phyloP scores from a whole-genome alignment of 352 stramenopile genomes.

The Globisporangium solare region DNA sequence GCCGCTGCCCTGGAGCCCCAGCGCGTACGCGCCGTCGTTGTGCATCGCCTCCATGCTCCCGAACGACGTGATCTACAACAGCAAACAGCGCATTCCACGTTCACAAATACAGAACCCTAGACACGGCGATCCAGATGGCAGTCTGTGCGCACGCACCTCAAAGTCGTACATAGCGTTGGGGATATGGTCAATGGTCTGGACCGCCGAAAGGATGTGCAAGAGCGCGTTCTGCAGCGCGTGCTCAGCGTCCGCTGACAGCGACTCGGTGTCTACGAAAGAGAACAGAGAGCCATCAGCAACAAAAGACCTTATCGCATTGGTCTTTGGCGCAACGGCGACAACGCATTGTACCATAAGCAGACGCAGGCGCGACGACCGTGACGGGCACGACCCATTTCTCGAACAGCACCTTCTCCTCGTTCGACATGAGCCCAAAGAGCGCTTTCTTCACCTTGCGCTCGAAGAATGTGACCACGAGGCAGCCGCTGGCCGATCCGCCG shows the following conservation, averaged over 20 bases:
- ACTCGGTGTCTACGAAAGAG: constrained; percentile 28
- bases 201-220: constrained; percentile 66
- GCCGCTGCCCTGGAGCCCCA: constrained; percentile 21
- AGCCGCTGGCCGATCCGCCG: constrained; percentile 24
- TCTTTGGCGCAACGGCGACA: too few species aligned
- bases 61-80: constrained; percentile 35
- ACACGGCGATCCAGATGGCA: too few species aligned
- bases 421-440: constrained; percentile 80
- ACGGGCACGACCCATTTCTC: constrained; percentile 81
- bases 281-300: background rate
- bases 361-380: constrained; percentile 41
- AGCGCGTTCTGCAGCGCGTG: constrained; percentile 57
- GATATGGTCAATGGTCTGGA: constrained; percentile 80
- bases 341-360: constrained; percentile 27
- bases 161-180: constrained; percentile 83
- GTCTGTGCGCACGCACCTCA: constrained; percentile 27
- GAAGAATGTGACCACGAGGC: constrained; percentile 70
- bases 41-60: constrained; percentile 47
- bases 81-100: background rate
- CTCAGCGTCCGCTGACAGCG: constrained; percentile 56
- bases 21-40: constrained; percentile 30
- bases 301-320: background rate
- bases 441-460: constrained; percentile 80
- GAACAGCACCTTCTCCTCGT: constrained; percentile 82
- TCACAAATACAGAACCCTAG: too few species aligned